Evolutionary conservation across 1,284 basidiomycete genomes (phyloP).

Genomic region (Uromyces viciae-fabae): DNA sequence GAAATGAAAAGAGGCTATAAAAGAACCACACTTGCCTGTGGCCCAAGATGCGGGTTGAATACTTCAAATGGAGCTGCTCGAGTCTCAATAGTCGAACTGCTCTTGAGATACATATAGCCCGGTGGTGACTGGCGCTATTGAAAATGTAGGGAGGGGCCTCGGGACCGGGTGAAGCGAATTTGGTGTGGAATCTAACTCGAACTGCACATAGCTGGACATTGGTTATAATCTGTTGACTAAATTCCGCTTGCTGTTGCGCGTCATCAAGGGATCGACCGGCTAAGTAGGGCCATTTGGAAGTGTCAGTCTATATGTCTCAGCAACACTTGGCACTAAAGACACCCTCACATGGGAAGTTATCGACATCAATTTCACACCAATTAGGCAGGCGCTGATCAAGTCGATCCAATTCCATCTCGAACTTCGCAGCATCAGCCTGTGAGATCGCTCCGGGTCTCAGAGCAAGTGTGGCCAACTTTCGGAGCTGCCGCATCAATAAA

Average conservation of each 20-base stretch:
- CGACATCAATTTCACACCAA: constrained; percentile 42
- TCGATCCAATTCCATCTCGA: constrained; percentile 30
- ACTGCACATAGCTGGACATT: constrained; percentile 44
- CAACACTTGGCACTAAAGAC: background rate
- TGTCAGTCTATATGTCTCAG: no score
- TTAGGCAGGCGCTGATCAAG: constrained; percentile 24
- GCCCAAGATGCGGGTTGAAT: constrained; percentile 26
- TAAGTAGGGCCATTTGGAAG: background rate
- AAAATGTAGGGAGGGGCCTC: constrained; percentile 29
- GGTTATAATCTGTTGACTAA: constrained; percentile 44
- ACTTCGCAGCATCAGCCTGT: constrained; percentile 12
- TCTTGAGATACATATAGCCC: constrained; percentile 38
- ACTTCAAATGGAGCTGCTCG: constrained; percentile 35
- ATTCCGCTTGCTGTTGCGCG: constrained; percentile 34
- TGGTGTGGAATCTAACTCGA: constrained; percentile 40
- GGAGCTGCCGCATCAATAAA: constrained; percentile 38
- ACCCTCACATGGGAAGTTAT: constrained; percentile 24
- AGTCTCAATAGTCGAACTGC: constrained; percentile 39
- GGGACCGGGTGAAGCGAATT: constrained; percentile 30
- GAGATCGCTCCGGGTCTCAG: constrained; percentile 21
- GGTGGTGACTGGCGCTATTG: constrained; percentile 28
- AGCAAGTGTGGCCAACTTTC: constrained; percentile 35
- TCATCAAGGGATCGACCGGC: background rate
- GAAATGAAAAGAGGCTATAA: no score
- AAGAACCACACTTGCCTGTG: constrained; percentile 25